Conservation (phyloP, 495 filamentous ascomycete species). For the Podospora pseudocomata region DNA sequence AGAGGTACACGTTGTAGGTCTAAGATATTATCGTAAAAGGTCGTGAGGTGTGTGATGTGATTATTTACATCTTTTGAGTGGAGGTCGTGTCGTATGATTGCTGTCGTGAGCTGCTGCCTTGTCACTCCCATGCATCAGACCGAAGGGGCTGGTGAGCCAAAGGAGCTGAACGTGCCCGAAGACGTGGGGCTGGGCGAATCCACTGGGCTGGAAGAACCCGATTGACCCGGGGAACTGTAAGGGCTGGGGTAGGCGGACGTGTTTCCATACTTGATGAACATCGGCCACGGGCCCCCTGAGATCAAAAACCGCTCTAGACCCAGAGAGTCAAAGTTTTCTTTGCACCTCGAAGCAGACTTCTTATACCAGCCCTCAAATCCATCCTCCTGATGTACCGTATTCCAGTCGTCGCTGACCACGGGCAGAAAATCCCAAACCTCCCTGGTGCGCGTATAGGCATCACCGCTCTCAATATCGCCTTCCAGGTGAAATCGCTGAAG, state of each 20-base stretch:
- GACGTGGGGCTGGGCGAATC: not conserved
- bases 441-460: conserved; percentile 33
- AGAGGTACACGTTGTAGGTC: not conserved
- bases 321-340: conserved; percentile 39
- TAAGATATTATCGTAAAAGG: not conserved
- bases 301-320: conserved; percentile 44
- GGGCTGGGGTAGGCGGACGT: not conserved
- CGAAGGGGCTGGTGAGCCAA: not conserved
- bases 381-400: conserved; percentile 23
- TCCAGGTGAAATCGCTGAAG: conserved; percentile 45
- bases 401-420: conserved; percentile 43
- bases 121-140: not conserved
- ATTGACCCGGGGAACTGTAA: not conserved
- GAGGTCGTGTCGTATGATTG: not conserved
- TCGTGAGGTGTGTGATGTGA: not conserved
- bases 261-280: conserved; percentile 10
- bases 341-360: conserved; percentile 2
- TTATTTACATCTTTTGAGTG: not conserved
- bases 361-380: not conserved
- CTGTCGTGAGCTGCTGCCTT: not conserved
- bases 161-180: not conserved
- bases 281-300: conserved; percentile 39
- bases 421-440: conserved; percentile 46
- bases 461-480: conserved; percentile 44
- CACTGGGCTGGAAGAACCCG: not conserved